A percentile compares a stretch with the other conserved stretches of the same genome.
Conservation (phyloP, 805 yeast species). For the Nakazawaea pomicola region DNA sequence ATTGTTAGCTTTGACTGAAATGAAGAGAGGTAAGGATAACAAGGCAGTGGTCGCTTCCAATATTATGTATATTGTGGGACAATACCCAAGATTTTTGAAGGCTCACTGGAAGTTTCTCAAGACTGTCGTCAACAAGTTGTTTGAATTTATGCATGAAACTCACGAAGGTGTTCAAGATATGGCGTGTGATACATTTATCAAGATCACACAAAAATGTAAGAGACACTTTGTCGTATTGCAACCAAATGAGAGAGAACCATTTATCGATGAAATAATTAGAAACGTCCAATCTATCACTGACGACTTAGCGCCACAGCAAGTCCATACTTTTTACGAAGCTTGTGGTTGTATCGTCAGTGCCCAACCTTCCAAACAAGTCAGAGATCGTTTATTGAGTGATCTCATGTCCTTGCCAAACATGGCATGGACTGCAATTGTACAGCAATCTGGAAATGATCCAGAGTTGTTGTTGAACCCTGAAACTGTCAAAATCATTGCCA, state of each 20-base stretch:
- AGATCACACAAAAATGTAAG: constrained; percentile 92
- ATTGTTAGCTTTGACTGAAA: constrained; percentile 83
- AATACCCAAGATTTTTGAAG: constrained; percentile 93
- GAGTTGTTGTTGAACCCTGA: constrained; percentile 69
- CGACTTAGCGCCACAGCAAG: constrained; percentile 94
- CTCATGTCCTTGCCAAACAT: constrained; percentile 88
- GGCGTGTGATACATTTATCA: constrained; percentile 99
- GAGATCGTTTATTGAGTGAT: constrained; percentile 68
- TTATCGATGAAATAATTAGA: constrained; percentile 82
- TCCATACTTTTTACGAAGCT: constrained; percentile 96
- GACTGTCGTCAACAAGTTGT: constrained; percentile 91
- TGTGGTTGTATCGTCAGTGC: constrained; percentile 93
- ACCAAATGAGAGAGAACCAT: constrained; percentile 81
- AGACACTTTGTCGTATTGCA: constrained; percentile 90
- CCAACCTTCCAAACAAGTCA: constrained; percentile 62
- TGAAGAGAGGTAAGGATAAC: constrained; percentile 95
- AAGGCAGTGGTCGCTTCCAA: constrained; percentile 99
- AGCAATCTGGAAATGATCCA: constrained; percentile 81
- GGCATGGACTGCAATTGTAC: constrained; percentile 90
- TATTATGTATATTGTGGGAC: constrained; percentile 99
- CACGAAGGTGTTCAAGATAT: constrained; percentile 99
- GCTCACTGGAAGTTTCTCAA: constrained; percentile 98
- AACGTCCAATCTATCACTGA: constrained; percentile 82
- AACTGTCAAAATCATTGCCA: constrained; percentile 88
- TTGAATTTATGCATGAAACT: constrained; percentile 99